Base-by-base conservation (phyloP, 768 basidiomycete genomes). In the Termitomyces sp. region DNA sequence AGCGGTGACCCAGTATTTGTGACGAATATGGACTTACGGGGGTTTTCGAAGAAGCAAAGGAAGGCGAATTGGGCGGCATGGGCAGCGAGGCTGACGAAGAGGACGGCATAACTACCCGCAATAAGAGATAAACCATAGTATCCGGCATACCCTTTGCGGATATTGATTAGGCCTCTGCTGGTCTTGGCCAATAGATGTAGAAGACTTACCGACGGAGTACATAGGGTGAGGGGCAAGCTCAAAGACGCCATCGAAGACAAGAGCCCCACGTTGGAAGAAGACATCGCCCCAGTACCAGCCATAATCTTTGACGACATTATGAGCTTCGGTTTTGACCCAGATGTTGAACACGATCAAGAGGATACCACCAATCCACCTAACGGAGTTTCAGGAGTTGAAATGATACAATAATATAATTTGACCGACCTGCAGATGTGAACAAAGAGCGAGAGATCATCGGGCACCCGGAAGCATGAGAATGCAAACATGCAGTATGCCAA, bases 271-370 rank as follows among this genome's bases (percentile, higher is more conserved):
- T 69, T 92, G 90, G 76, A 94, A 93, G 74, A 94, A 94, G 56
- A 86, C 86, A 62, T 94, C 91, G 10, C 91, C 94, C 93, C 93
- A 94, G 69, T 94, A 98, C 94, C 94, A 98, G 15, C 94, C 95
- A 62, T 96, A 98, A 66, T 98, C 96, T 64, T 97, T 98, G 59
- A 98, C 94, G 49, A 98, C 93, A 53, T 93, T 82, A 69, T 99
- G 97, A 0, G 97, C 97, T 67, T 98, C 96, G 2, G 89, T 91
- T 69, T 99, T 99, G 60, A 99, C 94, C 94, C 95, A 98, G 37
- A 98, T 79, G 70, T 99, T 98, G 79, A 98, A 98, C 21, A 80
- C 81, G 67, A 98, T 94, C 26, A 99, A 75, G 0, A 83, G 79
- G 58, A 91, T 68, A 5, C 97, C 97, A 21, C 88, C 87, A 45